Conservation (phyloP, 768 basidiomycete genomes). For the Kwoniella shandongensis region DNA sequence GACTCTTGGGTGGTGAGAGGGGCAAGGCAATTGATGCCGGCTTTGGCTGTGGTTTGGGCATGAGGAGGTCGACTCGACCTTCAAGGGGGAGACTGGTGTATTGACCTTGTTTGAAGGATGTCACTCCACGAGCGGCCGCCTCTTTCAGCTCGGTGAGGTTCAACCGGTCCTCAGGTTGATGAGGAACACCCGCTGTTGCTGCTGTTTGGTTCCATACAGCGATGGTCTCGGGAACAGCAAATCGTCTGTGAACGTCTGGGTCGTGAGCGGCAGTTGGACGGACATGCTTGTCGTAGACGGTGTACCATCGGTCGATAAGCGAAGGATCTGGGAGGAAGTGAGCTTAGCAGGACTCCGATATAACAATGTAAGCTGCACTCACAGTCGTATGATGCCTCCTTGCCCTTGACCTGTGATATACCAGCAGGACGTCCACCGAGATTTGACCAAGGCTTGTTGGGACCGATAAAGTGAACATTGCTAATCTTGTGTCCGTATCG, state of each 20-base stretch:
- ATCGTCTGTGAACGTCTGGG: constrained; percentile 49
- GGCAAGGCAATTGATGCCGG: constrained; percentile 14
- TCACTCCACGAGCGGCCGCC: constrained; percentile 25
- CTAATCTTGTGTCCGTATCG: constrained; percentile 61
- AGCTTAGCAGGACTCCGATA: neutral
- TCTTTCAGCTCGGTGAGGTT: constrained; percentile 66
- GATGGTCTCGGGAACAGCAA: constrained; percentile 67
- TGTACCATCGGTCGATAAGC: constrained; percentile 86
- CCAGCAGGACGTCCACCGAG: constrained; percentile 69
- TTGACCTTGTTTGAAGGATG: constrained; percentile 70
- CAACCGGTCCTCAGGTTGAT: constrained; percentile 54
- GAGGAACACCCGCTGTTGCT: constrained; percentile 25
- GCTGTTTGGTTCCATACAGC: constrained; percentile 70
- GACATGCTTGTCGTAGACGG: constrained; percentile 83
- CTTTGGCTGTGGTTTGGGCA: constrained; percentile 55
- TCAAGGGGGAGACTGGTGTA: constrained; percentile 81
- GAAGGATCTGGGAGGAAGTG: constrained; percentile 54
- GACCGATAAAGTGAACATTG: constrained; percentile 64
- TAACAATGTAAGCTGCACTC: constrained; percentile 9
- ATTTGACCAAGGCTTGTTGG: constrained; percentile 91
- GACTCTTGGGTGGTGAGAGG: constrained; percentile 22
- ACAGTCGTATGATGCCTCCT: constrained; percentile 48
- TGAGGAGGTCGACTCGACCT: constrained; percentile 84
- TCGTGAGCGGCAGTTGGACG: constrained; percentile 60
- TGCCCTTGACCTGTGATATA: constrained; percentile 41